Conservation (phyloP, 495 filamentous ascomycete genomes). For the Trichoderma erinaceum region DNA sequence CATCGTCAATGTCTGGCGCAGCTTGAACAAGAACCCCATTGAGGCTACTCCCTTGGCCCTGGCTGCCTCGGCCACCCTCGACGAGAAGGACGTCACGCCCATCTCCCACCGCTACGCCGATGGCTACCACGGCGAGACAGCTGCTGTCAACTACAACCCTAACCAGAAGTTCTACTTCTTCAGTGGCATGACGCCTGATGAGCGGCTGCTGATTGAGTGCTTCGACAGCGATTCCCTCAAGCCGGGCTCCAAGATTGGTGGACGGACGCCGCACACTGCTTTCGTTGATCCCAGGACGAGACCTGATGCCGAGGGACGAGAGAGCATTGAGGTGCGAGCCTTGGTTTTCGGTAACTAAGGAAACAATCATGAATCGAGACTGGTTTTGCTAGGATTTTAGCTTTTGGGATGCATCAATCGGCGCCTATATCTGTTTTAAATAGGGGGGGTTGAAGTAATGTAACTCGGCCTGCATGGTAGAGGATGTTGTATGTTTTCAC, state of each 20-base stretch:
- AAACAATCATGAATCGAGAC: not conserved
- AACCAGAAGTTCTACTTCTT: constrained; percentile 70
- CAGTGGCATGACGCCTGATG: constrained; percentile 68
- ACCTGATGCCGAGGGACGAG: constrained; percentile 52
- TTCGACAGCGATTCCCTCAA: constrained; percentile 58
- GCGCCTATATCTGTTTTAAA: not conserved
- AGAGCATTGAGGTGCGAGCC: constrained; percentile 85
- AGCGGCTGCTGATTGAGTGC: constrained; percentile 76
- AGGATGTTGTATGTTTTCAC: no score
- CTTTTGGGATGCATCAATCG: not conserved
- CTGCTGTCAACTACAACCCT: constrained; percentile 56
- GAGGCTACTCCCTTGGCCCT: constrained; percentile 64
- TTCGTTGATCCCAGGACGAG: constrained; percentile 68
- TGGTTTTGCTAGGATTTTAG: not conserved
- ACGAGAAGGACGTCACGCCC: constrained; percentile 58
- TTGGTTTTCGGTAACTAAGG: constrained; percentile 67
- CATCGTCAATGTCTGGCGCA: constrained; percentile 86
- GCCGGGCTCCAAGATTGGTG: constrained; percentile 45
- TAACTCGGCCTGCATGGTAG: no score
- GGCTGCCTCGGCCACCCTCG: constrained; percentile 54
- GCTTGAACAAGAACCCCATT: constrained; percentile 63
- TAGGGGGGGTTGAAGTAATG: no score
- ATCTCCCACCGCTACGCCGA: constrained; percentile 72
- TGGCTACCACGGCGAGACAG: constrained; percentile 66
- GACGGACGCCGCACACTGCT: constrained; percentile 72